These are phyloP conservation scores for Ananas comosus DNA, from an alignment of 176 grass and related monocot species.

Conservation along the genomic window DNA sequence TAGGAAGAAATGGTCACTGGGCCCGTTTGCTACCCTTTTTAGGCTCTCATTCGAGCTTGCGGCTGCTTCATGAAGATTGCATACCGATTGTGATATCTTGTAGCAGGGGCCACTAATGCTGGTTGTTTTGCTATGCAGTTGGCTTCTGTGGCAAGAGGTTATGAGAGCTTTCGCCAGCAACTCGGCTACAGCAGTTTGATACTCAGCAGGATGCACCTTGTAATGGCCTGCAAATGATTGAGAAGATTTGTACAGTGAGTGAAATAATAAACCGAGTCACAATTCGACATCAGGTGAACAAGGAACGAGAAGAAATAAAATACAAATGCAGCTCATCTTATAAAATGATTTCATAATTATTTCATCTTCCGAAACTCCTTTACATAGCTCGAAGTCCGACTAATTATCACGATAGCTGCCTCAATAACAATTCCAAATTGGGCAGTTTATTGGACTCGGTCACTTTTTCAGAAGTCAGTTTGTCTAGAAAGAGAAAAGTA, in stretches of 20 bases:
- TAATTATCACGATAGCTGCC: no score
- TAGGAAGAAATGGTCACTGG: slow-evolving; percentile 64
- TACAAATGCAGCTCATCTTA: no score
- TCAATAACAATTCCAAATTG: no score
- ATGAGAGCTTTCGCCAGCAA: slow-evolving; percentile 47
- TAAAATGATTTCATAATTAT: no score
- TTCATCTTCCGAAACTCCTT: no score
- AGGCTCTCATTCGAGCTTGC: slow-evolving; percentile 73
- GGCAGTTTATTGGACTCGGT: no score
- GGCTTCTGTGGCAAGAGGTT: slow-evolving; percentile 54
- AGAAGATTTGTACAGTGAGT: background rate
- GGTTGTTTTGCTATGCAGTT: slow-evolving; percentile 24
- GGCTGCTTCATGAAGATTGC: slow-evolving; percentile 64
- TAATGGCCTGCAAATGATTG: slow-evolving; percentile 44
- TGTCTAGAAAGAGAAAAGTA: no score
- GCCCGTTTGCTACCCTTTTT: slow-evolving; percentile 42
- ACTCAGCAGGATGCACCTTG: slow-evolving; percentile 55
- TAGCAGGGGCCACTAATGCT: slow-evolving; percentile 26
- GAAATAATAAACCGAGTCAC: slow-evolving; percentile 1
- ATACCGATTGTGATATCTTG: slow-evolving; percentile 69
- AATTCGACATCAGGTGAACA: slow-evolving; percentile 2
- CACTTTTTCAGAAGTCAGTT: no score
- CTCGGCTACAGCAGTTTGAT: slow-evolving; percentile 54
- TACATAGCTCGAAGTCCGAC: no score
- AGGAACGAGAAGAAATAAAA: slow-evolving; percentile 7